Conservation (phyloP, 1,284 basidiomycete species). For the Microbotryum saponariae region DNA sequence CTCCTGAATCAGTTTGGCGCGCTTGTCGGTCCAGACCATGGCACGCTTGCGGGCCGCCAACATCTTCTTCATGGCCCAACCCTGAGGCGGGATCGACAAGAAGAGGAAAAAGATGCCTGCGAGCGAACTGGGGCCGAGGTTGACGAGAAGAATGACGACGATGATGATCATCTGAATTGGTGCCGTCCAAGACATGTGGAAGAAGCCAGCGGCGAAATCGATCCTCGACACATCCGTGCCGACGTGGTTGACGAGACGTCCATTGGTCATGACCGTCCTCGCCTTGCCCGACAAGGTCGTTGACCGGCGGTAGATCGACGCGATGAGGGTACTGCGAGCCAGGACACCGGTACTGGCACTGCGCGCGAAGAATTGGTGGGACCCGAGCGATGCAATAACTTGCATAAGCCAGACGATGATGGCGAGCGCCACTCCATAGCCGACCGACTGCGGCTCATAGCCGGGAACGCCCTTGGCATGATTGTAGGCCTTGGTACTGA, state of each 20-base stretch:
- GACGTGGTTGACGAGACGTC: conserved; percentile 83
- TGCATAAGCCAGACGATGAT: conserved; percentile 59
- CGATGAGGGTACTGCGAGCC: conserved; percentile 75
- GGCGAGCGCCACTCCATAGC: conserved; percentile 55
- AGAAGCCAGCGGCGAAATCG: conserved; percentile 72
- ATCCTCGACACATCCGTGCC: conserved; percentile 85
- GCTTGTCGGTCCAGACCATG: conserved; percentile 82
- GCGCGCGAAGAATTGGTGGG: conserved; percentile 57
- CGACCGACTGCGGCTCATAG: conserved; percentile 52
- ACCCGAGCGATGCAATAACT: conserved; percentile 57
- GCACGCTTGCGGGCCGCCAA: conserved; percentile 64
- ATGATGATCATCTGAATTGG: conserved; percentile 55
- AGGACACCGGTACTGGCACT: conserved; percentile 67
- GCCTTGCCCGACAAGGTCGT: conserved; percentile 71
- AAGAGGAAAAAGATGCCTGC: conserved; percentile 70
- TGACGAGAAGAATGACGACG: conserved; percentile 58
- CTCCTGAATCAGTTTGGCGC: conserved; percentile 74
- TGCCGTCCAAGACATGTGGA: conserved; percentile 43
- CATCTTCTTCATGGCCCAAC: conserved; percentile 62
- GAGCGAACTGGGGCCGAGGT: conserved; percentile 71
- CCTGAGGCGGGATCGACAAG: conserved; percentile 54
- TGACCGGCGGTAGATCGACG: conserved; percentile 74
- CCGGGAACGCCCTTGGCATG: conserved; percentile 49
- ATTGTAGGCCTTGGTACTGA: conserved; percentile 58
- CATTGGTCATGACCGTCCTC: conserved; percentile 73